These are phyloP conservation scores for Lophiotrema nucula DNA, from an alignment of 495 filamentous ascomycete species.

Conservation along the genomic window DNA sequence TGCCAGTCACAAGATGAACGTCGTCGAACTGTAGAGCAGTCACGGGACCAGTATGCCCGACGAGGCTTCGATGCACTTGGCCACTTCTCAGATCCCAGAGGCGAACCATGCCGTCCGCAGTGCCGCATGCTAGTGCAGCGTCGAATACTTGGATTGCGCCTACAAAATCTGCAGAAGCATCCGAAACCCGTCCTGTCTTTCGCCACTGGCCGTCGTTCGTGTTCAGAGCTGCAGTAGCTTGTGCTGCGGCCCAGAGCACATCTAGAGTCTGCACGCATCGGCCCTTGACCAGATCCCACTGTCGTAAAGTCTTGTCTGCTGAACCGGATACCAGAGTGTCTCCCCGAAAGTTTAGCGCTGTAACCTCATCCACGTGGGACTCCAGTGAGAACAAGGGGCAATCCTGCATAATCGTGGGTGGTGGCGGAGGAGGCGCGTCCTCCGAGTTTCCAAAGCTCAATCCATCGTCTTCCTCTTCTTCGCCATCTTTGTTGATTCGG, in stretches of 20 bases:
- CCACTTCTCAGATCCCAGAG: slow-evolving; percentile 96
- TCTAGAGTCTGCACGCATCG: slow-evolving; percentile 96
- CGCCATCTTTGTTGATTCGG: slow-evolving; percentile 62
- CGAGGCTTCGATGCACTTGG: slow-evolving; percentile 91
- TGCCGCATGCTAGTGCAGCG: slow-evolving; percentile 94
- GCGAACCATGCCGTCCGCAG: slow-evolving; percentile 95
- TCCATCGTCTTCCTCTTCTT: slow-evolving; percentile 60
- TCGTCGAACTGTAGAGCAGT: slow-evolving; percentile 97
- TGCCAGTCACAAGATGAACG: slow-evolving; percentile 90
- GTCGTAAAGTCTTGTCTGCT: slow-evolving; percentile 91
- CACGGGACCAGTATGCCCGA: slow-evolving; percentile 94
- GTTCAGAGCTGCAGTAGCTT: slow-evolving; percentile 55
- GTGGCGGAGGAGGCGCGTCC: slow-evolving; percentile 60
- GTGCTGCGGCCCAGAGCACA: slow-evolving; percentile 97
- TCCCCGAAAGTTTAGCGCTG: slow-evolving; percentile 83
- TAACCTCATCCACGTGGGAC: slow-evolving; percentile 91
- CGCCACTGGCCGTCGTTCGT: slow-evolving; percentile 50
- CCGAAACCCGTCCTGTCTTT: slow-evolving; percentile 55
- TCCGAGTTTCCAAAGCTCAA: slow-evolving; percentile 54
- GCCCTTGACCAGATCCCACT: slow-evolving; percentile 96
- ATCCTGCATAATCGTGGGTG: slow-evolving; percentile 74
- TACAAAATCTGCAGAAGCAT: slow-evolving; percentile 84
- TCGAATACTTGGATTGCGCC: slow-evolving; percentile 96
- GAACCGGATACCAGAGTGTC: slow-evolving; percentile 93
- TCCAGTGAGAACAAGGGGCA: slow-evolving; percentile 83